Evolutionary conservation across 176 grass and related monocot genomes (phyloP).

Genomic region (Oryza nivara): DNA sequence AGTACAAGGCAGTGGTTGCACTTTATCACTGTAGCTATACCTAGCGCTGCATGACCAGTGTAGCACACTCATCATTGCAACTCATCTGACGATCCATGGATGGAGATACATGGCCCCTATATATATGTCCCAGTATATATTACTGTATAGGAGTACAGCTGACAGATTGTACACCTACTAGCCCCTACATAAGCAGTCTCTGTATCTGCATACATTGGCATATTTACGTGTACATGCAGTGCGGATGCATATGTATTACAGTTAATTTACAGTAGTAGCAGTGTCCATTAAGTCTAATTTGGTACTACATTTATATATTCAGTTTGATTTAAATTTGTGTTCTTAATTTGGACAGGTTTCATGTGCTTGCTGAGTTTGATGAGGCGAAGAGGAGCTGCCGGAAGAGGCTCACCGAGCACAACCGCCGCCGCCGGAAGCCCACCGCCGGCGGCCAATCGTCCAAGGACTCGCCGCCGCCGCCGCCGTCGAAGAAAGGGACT

Average conservation of each 20-base stretch:
- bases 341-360: slow-evolving; percentile 50
- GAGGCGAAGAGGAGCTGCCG: slow-evolving; percentile 72
- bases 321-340: neutral
- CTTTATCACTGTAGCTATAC: neutral
- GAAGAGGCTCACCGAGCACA: slow-evolving; percentile 74
- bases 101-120: too few relatives aligned
- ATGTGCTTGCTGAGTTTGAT: slow-evolving; percentile 69
- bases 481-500: slow-evolving; percentile 32
- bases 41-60: slow-evolving; percentile 13
- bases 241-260: neutral
- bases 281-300: too few relatives aligned
- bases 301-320: too few relatives aligned
- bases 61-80: slow-evolving; percentile 15
- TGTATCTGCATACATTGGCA: neutral
- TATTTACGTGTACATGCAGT: neutral
- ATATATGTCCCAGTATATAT: neutral
- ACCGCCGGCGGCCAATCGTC: neutral
- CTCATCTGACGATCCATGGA: neutral
- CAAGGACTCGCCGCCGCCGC: slow-evolving; percentile 4
- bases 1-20: neutral
- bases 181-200: neutral
- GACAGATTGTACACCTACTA: neutral
- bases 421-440: slow-evolving; percentile 71
- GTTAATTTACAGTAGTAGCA: neutral
- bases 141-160: neutral